These are phyloP conservation scores for Xylariaceae sp. DNA, from an alignment of 2,329 filamentous ascomycete genomes.

Conservation along the genomic window DNA sequence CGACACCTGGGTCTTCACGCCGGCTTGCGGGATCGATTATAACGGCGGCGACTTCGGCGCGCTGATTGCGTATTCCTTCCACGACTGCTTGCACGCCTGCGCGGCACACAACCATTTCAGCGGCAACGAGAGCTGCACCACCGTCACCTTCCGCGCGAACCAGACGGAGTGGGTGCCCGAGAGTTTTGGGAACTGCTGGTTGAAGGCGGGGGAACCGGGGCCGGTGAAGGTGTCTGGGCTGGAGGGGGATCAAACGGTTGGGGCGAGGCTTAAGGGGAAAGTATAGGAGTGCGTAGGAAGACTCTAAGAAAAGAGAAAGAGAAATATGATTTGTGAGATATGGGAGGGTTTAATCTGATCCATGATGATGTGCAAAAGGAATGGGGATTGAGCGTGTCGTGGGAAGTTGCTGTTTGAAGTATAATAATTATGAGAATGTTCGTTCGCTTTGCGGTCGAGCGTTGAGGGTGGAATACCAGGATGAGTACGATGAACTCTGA, in stretches of 20 bases:
- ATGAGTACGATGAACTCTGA: no score
- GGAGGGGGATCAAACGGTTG: background rate
- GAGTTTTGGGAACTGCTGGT: constrained; percentile 16
- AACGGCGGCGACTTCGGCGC: constrained; percentile 13
- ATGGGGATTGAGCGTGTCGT: no score
- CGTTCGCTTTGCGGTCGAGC: no score
- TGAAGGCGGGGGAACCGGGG: background rate
- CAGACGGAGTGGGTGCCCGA: constrained; percentile 10
- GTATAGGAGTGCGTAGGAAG: no score
- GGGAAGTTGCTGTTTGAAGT: no score
- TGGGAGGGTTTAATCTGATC: no score
- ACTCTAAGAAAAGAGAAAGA: no score
- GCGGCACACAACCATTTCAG: constrained; percentile 19
- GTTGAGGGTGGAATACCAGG: no score
- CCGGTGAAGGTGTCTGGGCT: background rate
- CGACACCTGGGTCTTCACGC: constrained; percentile 17
- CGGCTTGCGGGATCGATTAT: constrained; percentile 16
- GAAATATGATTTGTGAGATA: no score
- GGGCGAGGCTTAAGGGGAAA: background rate
- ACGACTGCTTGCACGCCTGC: constrained; percentile 21
- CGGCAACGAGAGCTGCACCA: constrained; percentile 11
- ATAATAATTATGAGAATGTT: no score
- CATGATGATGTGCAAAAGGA: no score
- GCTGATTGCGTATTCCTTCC: constrained; percentile 19
- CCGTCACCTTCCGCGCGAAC: constrained; percentile 15